Conservation (phyloP, 1,284 basidiomycete species). For the Phenoliferia sp. region DNA sequence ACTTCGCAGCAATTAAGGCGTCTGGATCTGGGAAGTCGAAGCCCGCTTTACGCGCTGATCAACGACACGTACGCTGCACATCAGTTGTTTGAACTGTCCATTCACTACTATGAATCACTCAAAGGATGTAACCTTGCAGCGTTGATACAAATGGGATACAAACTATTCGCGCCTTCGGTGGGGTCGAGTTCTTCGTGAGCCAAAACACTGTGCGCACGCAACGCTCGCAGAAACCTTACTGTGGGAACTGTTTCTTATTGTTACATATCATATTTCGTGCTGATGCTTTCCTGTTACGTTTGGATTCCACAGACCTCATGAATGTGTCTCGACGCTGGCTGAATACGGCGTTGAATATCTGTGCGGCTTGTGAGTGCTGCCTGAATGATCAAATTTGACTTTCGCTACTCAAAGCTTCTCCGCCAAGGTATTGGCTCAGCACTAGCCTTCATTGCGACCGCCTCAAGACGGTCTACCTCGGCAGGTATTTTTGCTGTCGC, state of each 20-base stretch:
- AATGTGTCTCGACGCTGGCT: neutral
- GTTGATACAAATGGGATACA: neutral
- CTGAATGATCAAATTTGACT: neutral
- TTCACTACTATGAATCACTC: neutral
- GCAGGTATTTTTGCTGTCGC: neutral
- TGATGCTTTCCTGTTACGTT: neutral
- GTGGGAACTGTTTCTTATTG: neutral
- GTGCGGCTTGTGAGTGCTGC: neutral
- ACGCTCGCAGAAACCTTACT: neutral
- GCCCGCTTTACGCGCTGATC: neutral
- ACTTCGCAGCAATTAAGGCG: neutral
- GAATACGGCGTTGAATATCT: neutral
- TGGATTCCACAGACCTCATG: neutral
- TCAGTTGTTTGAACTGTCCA: neutral
- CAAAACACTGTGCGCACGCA: neutral
- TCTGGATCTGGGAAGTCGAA: neutral
- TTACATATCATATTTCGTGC: neutral
- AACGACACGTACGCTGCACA: neutral
- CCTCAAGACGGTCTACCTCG: neutral
- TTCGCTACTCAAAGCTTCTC: too few relatives aligned
- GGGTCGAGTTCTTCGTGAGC: neutral
- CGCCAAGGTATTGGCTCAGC: neutral
- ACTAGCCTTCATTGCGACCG: neutral
- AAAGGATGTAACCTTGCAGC: neutral
- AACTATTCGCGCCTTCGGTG: neutral